These are phyloP conservation scores for Penicillium occitanis DNA, from an alignment of 2,329 filamentous ascomycete genomes.

Conservation along the genomic window DNA sequence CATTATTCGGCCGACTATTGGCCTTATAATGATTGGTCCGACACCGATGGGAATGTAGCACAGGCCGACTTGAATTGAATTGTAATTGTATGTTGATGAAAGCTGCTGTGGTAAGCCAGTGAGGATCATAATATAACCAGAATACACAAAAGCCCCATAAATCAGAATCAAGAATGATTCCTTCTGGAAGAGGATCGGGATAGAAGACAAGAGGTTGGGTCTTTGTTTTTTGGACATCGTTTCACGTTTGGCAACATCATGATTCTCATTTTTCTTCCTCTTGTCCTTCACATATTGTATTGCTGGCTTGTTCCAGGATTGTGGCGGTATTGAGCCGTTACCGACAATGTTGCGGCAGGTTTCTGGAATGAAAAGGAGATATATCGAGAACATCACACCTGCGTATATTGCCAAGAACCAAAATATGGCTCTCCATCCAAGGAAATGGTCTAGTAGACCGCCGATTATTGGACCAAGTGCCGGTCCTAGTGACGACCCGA, in stretches of 20 bases:
- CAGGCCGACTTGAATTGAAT: constrained; percentile 44
- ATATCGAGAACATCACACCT: constrained; percentile 36
- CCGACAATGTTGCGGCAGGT: constrained; percentile 39
- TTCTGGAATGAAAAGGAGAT: constrained; percentile 38
- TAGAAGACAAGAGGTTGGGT: constrained; percentile 22
- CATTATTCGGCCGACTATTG: constrained; percentile 41
- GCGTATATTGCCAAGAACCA: constrained; percentile 52
- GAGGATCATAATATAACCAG: neutral
- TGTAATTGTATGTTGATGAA: constrained; percentile 40
- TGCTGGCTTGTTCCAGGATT: neutral
- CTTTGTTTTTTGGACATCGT: neutral
- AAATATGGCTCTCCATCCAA: constrained; percentile 43
- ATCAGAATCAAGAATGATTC: constrained; percentile 5
- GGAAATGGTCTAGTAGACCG: constrained; percentile 35
- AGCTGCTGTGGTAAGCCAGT: constrained; percentile 38
- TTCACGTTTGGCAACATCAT: neutral
- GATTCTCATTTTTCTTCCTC: neutral
- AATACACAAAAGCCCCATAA: neutral
- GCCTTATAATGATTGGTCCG: constrained; percentile 39
- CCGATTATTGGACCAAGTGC: constrained; percentile 35
- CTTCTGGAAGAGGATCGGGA: constrained; percentile 26
- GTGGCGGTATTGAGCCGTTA: constrained; percentile 35
- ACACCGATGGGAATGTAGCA: constrained; percentile 46
- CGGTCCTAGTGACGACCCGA: constrained; percentile 34
- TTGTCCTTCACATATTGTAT: neutral